phyloP scores from a whole-genome alignment of 305 asterid genomes.

The Fraxinus velutina region DNA sequence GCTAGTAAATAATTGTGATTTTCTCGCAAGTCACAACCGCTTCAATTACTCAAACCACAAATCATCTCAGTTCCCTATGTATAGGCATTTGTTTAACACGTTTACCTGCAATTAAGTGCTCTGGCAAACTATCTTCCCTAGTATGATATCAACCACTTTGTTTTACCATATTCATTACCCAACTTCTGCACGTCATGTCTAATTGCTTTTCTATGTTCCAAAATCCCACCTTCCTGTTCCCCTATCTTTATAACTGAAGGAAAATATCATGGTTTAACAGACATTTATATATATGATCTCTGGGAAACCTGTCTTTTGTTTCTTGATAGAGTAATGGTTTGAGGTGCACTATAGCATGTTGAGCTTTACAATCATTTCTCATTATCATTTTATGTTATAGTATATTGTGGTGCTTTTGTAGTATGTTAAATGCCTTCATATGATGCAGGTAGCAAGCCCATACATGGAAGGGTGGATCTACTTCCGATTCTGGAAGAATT shows the following conservation, averaged over 20 bases:
- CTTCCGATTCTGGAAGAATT: not conserved
- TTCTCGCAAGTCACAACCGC: not conserved
- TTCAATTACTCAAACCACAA: not conserved
- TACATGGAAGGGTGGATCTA: not conserved
- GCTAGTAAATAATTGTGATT: not conserved
- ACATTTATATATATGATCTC: not conserved
- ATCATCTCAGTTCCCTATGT: not conserved
- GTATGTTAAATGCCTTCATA: not conserved
- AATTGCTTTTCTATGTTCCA: not conserved
- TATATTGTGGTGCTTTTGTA: not conserved
- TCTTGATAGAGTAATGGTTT: not conserved
- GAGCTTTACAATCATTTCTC: not conserved
- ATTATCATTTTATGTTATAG: not conserved
- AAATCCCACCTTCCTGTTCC: not conserved
- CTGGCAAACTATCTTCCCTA: not conserved
- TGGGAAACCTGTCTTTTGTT: not conserved
- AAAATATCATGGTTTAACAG: not conserved
- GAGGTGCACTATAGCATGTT: not conserved
- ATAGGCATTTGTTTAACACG: not conserved
- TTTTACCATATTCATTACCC: not conserved
- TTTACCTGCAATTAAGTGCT: not conserved
- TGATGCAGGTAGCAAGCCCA: not conserved
- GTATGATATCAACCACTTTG: not conserved
- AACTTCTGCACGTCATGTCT: not conserved
- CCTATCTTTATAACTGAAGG: not conserved